Base-by-base conservation (phyloP, 345 rosid genomes). In the Murraya paniculata region DNA sequence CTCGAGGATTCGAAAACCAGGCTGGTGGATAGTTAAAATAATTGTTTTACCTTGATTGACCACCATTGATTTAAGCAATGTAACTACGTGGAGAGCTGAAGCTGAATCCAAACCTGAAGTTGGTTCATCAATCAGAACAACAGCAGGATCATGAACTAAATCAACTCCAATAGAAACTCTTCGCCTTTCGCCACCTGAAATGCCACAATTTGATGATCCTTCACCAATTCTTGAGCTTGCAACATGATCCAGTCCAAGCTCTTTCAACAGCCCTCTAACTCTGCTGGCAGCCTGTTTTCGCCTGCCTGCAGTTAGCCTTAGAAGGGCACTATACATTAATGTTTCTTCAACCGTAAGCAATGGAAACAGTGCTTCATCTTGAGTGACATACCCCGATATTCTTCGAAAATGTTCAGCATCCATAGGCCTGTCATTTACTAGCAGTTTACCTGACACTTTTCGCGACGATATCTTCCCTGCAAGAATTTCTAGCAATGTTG, bases 51-150 rank as follows among this genome's bases (percentile, higher is more conserved):
- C 92, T 86, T 93, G 98, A 59, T 80, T 80, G 66, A 83, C 57
- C 4, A 84, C 91, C 92, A 91, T 89, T 19, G 85, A 85, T 82
- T 92, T 91, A 36, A 95, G 93, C 64, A 93, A 82, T 70, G 80
- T 88, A 53, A 89, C 81, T 33, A 90, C 82, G 71, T 90, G 95
- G 59, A 95, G 90, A 70, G 98, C 98, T 1, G 98, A 91, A 0
- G 93, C 97, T 0, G 98, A 95, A 81, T 95, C 98, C 85, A 95
- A 79, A 22, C 98, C 95, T 25, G 98, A 95, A 78, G 98, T 95
- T n/a, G 98, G 98, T 80, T 95, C 98, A 80, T 95, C 98, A 10
- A 95, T 88, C 82, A 95, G 64, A 74, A 95, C 78, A 82, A 93
- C 92, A n/a, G 86, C 86, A 45, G 98, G 98, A 68, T 93, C 94